phyloP scores from a whole-genome alignment of 2,329 filamentous ascomycete species.

The Cadophora sp. region DNA sequence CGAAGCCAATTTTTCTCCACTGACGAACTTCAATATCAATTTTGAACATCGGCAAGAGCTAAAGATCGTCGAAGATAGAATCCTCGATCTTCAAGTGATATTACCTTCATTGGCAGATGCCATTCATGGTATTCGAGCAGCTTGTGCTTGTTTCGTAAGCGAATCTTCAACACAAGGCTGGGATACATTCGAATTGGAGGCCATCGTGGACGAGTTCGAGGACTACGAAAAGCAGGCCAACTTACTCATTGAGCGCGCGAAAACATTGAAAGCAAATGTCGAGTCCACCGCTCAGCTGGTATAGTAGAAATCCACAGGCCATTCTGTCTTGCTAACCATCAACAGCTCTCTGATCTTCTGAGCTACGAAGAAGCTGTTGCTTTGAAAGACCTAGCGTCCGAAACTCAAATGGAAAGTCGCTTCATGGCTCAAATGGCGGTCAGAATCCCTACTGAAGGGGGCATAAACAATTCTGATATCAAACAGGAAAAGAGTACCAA shows the following conservation, averaged over 20 bases:
- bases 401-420: conserved; percentile 29
- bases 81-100: conserved; percentile 35
- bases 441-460: not conserved
- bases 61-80: conserved; percentile 31
- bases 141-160: not conserved
- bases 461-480: not conserved
- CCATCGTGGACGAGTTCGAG: conserved; percentile 27
- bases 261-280: conserved; percentile 25
- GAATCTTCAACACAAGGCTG: not conserved
- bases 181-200: not conserved
- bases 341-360: conserved; percentile 33
- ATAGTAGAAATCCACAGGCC: no score
- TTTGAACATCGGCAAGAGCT: conserved; percentile 33
- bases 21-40: conserved; percentile 30
- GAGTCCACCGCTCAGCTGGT: conserved; percentile 33
- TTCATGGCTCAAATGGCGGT: conserved; percentile 33
- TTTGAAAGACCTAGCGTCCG: conserved; percentile 27
- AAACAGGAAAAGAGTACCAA: conserved; percentile 33
- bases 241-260: conserved; percentile 24
- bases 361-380: conserved; percentile 33
- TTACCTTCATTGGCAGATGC: conserved; percentile 26
- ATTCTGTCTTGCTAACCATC: not conserved
- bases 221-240: conserved; percentile 29
- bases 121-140: conserved; percentile 17
- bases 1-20: conserved; percentile 25